These are phyloP conservation scores for Globisporangium paddicum DNA, from an alignment of 352 stramenopile genomes.

Conservation along the genomic window DNA sequence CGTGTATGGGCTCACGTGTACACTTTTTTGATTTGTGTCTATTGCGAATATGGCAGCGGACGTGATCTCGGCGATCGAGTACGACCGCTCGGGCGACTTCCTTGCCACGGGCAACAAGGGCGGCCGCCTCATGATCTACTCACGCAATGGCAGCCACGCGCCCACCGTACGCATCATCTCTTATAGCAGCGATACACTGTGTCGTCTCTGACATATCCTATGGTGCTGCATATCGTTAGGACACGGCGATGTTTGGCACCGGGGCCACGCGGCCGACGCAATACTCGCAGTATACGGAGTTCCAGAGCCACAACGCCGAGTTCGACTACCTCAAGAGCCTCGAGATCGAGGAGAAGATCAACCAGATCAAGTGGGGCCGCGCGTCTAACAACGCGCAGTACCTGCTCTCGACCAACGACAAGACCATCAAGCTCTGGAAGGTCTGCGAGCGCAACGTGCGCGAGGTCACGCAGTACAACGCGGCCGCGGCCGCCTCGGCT, in stretches of 20 bases:
- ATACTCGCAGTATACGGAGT: conserved; percentile 89
- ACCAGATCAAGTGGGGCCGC: conserved; percentile 95
- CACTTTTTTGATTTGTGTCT: too few species aligned
- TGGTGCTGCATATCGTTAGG: conserved; percentile 7
- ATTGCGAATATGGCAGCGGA: conserved; percentile 56
- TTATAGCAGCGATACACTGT: neutral
- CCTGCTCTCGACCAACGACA: conserved; percentile 95
- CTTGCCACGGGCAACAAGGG: conserved; percentile 94
- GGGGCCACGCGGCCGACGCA: conserved; percentile 23
- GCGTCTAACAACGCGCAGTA: conserved; percentile 88
- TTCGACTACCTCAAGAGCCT: conserved; percentile 98
- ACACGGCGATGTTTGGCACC: conserved; percentile 24
- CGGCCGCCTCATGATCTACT: conserved; percentile 90
- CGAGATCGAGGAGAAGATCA: conserved; percentile 98
- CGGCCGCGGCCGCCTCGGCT: conserved; percentile 12
- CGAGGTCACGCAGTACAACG: conserved; percentile 73
- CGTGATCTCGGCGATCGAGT: conserved; percentile 94
- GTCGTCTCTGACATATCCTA: too few species aligned
- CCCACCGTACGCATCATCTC: neutral
- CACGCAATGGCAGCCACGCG: conserved; percentile 26
- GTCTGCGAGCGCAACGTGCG: conserved; percentile 78
- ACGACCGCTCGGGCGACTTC: conserved; percentile 89
- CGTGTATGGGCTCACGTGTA: neutral
- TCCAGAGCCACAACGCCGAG: conserved; percentile 95
- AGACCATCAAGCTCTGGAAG: conserved; percentile 98